Base-by-base conservation (phyloP, 2,329 filamentous ascomycete species). In the Exophiala phaeomuriformis region DNA sequence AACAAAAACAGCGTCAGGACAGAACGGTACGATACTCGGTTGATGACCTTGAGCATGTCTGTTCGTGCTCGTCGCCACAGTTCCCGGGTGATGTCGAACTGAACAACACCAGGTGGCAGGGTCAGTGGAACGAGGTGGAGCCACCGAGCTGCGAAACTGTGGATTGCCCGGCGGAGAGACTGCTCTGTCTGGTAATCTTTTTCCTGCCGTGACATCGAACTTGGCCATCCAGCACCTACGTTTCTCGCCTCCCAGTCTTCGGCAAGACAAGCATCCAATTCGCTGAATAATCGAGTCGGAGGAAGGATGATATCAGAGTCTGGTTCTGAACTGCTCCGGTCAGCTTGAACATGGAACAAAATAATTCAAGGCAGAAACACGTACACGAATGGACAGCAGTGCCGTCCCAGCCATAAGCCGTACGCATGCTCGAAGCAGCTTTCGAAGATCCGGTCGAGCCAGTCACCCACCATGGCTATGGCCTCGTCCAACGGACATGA, bases 381-480 rank as follows among this genome's bases (percentile, higher is more conserved):
- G 12, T 62, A 73, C 69, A 70, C 54, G 45, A 74, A 72, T 9
- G 72, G 72, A 53, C 70, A 72, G 49, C 71, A 68, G 45, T 73
- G 68, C 53, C 67, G 67, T 0, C 72, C 70, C 62, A 74, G 66
- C 70, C 70, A 73, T 0, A 69, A 72, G 1, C 71, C 71, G 58
- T 74, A 73, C 0, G 73, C 64, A 2, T 66, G 63, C 45, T 73
- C 70, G 36, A 73, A 74, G 0, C 68, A 67, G 40, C 62, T 61
- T 31, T 64, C 58, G 53, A 71, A 73, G 6, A 73, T 64, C 2
- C 41, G 53, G 27, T 57, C 58, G 1, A 65, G 55, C 61, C 64
- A 64, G 32, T 56, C 48, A 5, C 49, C 52, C 3, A 57, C 33
- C 9, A 40, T 41, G 5, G 43, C n/a, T n/a, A 47, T 49, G 31